Conservation (phyloP, 371 early-diverging fungal species). For the Actinomortierella ambigua region DNA sequence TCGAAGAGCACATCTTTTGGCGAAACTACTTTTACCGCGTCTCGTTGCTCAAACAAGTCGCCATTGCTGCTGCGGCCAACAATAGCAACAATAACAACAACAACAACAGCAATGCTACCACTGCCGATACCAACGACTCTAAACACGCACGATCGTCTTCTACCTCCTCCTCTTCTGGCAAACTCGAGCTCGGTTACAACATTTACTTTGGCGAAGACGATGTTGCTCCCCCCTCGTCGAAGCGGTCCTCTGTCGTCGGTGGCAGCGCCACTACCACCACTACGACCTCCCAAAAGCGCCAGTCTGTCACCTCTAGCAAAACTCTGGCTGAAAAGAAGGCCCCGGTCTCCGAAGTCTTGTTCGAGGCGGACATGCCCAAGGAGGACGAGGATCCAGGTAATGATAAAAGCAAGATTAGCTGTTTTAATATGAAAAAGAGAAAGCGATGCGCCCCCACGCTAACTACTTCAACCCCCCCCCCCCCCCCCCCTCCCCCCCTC, state of each 20-base stretch:
- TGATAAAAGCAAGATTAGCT: too few relatives aligned
- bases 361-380: slow-evolving; percentile 43
- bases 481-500: too few relatives aligned
- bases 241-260: slow-evolving; percentile 6
- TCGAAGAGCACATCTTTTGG: slow-evolving; percentile 71
- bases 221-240: slow-evolving; percentile 21
- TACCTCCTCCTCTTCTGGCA: too few relatives aligned
- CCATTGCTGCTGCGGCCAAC: slow-evolving; percentile 16
- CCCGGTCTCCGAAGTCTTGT: slow-evolving; percentile 23
- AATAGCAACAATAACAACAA: too few relatives aligned
- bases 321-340: slow-evolving; percentile 3
- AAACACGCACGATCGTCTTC: too few relatives aligned
- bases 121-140: too few relatives aligned
- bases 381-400: slow-evolving; percentile 46
- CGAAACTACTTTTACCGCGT: slow-evolving; percentile 82
- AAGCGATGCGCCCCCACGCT: too few relatives aligned
- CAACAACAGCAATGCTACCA: too few relatives aligned
- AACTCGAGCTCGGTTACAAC: slow-evolving; percentile 34
- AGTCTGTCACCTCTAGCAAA: slow-evolving; percentile 5
- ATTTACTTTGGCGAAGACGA: slow-evolving; percentile 45
- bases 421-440: too few relatives aligned
- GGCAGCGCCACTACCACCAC: too few relatives aligned
- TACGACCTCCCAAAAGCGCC: not conserved
- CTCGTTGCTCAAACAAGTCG: slow-evolving; percentile 58
- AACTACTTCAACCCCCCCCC: too few relatives aligned